A percentile compares a stretch with the other conserved stretches of the same genome.
Conservation (phyloP, 345 rosid genomes). For the Lumnitzera littorea region DNA sequence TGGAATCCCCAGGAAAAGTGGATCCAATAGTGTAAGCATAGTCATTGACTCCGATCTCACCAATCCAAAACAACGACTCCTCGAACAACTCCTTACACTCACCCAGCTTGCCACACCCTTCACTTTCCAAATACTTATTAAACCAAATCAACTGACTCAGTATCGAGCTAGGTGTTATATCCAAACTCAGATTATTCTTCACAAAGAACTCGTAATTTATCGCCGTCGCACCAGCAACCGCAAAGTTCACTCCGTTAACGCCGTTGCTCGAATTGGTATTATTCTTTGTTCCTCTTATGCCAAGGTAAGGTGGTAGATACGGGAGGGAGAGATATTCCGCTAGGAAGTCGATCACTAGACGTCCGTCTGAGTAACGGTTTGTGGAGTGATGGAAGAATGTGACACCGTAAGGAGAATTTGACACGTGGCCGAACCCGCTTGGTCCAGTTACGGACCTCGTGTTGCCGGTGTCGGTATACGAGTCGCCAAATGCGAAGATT, state of each 20-base stretch:
- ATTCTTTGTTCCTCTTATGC: background rate
- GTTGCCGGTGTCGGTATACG: constrained; percentile 96
- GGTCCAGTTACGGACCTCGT: constrained; percentile 60
- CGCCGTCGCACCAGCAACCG: constrained; percentile 85
- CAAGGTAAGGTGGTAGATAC: constrained; percentile 63
- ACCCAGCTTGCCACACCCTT: constrained; percentile 11
- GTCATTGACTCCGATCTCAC: constrained; percentile 91
- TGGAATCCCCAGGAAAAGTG: constrained; percentile 35
- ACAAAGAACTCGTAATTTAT: constrained; percentile 72
- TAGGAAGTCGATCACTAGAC: constrained; percentile 77
- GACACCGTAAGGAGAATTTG: constrained; percentile 57
- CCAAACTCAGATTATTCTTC: constrained; percentile 61
- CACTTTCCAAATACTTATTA: constrained; percentile 35
- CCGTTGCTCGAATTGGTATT: constrained; percentile 1
- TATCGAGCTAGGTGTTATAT: constrained; percentile 63
- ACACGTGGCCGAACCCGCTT: constrained; percentile 67
- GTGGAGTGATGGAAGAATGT: constrained; percentile 73
- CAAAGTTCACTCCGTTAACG: constrained; percentile 67
- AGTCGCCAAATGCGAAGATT: constrained; percentile 5
- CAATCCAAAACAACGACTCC: constrained; percentile 80
- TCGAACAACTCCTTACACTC: constrained; percentile 31
- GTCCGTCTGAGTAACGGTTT: constrained; percentile 22
- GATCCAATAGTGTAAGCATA: constrained; percentile 73
- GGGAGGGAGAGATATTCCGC: constrained; percentile 60
- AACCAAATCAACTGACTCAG: constrained; percentile 72